Percentiles rank a stretch among this genome's conserved stretches.
Evolutionary conservation across 148 eudicot genomes (phyloP).

Genomic region (Camellia lanceoleosa): DNA sequence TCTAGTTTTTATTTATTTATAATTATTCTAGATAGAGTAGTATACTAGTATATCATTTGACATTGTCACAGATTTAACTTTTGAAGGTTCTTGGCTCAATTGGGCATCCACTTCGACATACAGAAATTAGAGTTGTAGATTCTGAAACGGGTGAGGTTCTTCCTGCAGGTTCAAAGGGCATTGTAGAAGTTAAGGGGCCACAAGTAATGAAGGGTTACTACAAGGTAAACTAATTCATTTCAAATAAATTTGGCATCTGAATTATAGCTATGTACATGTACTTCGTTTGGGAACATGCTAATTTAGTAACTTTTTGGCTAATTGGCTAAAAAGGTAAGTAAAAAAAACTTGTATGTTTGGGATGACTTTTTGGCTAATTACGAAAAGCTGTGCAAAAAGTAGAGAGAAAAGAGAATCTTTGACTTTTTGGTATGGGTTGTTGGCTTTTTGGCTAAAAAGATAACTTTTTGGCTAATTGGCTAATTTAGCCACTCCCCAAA

Average conservation of each 20-base stretch:
- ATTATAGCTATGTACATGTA: not conserved
- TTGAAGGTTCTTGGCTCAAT: slow-evolving; percentile 86
- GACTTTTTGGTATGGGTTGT: too few relatives aligned
- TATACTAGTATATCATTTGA: slow-evolving; percentile 12
- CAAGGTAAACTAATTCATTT: slow-evolving; percentile 46
- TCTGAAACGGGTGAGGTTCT: slow-evolving; percentile 57
- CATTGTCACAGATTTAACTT: slow-evolving; percentile 20
- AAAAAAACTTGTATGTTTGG: too few relatives aligned
- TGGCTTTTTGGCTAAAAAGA: too few relatives aligned
- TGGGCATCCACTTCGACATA: slow-evolving; percentile 67
- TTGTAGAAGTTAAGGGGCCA: slow-evolving; percentile 41
- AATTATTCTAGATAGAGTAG: not conserved
- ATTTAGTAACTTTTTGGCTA: too few relatives aligned
- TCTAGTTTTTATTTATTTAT: not conserved
- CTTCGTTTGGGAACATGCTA: too few relatives aligned
- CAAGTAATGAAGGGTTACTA: slow-evolving; percentile 93
- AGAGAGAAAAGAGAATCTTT: too few relatives aligned
- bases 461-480: too few relatives aligned
- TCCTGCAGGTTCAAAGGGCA: slow-evolving; percentile 42
- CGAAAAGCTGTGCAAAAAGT: too few relatives aligned
- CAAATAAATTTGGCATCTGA: not conserved
- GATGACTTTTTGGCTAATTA: too few relatives aligned
- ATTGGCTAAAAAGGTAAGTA: too few relatives aligned
- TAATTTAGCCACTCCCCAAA: too few relatives aligned
- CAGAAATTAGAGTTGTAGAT: slow-evolving; percentile 74